Percentiles rank a stretch among this genome's conserved stretches.
phyloP scores from a whole-genome alignment of 1,284 basidiomycete species.

The Leccinum angustisporum region DNA sequence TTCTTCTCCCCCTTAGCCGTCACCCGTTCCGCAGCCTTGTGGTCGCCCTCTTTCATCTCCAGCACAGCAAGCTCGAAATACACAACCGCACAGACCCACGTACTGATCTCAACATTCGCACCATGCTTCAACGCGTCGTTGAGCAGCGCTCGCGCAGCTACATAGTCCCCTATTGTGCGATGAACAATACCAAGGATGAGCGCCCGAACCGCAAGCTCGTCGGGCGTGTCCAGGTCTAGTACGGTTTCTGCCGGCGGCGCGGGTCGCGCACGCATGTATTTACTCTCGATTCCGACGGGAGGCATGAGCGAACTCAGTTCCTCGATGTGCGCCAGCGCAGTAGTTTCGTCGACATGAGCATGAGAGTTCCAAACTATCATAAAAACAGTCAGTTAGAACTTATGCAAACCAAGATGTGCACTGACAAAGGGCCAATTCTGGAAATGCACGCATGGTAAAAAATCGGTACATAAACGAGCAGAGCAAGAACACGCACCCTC shows the following conservation, averaged over 20 bases:
- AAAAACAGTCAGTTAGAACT: constrained; percentile 3
- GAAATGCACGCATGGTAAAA: constrained; percentile 3
- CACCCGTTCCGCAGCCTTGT: constrained; percentile 16
- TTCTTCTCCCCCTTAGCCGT: background rate
- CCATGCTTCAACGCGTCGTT: constrained; percentile 48
- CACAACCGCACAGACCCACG: constrained; percentile 67
- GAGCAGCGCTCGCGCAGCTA: constrained; percentile 47
- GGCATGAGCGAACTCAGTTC: constrained; percentile 51
- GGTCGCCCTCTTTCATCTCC: constrained; percentile 57
- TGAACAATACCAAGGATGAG: constrained; percentile 68
- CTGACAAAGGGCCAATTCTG: constrained; percentile 63
- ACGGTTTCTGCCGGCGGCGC: constrained; percentile 6
- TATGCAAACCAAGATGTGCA: constrained; percentile 5
- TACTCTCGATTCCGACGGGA: constrained; percentile 38
- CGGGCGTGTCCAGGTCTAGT: constrained; percentile 59
- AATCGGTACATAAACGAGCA: background rate
- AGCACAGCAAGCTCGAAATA: constrained; percentile 68
- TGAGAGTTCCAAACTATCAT: constrained; percentile 72
- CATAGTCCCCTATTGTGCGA: constrained; percentile 51
- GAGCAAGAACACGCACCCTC: constrained; percentile 49
- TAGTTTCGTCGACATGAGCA: constrained; percentile 48
- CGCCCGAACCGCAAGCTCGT: constrained; percentile 68
- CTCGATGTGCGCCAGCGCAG: constrained; percentile 56
- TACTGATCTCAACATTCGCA: constrained; percentile 44
- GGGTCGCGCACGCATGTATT: constrained; percentile 27